A percentile compares a stretch with the other conserved stretches of the same genome.
These are phyloP conservation scores for Tolypocladium album DNA, from an alignment of 2,329 filamentous ascomycete genomes.

Conservation along the genomic window DNA sequence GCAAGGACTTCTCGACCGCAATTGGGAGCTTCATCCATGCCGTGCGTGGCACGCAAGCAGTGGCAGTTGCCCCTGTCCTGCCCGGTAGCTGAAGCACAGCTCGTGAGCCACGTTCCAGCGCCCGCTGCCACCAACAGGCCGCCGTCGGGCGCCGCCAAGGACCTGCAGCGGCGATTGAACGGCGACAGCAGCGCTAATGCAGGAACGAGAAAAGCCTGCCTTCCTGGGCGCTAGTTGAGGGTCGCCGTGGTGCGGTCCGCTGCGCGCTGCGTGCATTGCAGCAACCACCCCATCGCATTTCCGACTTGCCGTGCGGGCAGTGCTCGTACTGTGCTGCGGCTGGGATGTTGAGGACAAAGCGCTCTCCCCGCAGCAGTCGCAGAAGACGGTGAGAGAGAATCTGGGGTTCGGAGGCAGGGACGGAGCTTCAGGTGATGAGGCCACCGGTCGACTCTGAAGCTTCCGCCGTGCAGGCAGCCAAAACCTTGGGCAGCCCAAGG, in stretches of 20 bases:
- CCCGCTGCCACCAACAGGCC: not conserved
- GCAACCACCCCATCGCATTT: not conserved
- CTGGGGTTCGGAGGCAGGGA: not conserved
- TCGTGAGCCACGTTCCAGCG: not conserved
- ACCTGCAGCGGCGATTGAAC: not conserved
- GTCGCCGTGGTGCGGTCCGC: not conserved
- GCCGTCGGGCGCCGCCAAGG: not conserved
- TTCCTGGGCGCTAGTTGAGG: not conserved
- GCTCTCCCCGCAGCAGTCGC: no score
- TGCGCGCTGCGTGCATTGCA: not conserved
- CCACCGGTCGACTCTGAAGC: not conserved
- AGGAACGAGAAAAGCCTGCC: slow-evolving; percentile 6
- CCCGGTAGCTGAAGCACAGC: not conserved
- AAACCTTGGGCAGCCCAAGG: not conserved
- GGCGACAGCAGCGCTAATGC: slow-evolving; percentile 7
- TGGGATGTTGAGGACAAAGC: no score
- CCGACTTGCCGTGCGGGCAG: not conserved
- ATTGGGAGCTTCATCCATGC: not conserved
- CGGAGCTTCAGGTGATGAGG: not conserved
- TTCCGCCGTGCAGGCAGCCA: not conserved
- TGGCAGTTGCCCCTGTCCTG: not conserved
- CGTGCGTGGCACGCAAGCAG: not conserved
- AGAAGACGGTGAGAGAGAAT: not conserved
- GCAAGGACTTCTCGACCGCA: not conserved
- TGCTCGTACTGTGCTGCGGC: not conserved